These are phyloP conservation scores for Aspergillus olivimuriae DNA, from an alignment of 495 filamentous ascomycete species.

Conservation along the genomic window DNA sequence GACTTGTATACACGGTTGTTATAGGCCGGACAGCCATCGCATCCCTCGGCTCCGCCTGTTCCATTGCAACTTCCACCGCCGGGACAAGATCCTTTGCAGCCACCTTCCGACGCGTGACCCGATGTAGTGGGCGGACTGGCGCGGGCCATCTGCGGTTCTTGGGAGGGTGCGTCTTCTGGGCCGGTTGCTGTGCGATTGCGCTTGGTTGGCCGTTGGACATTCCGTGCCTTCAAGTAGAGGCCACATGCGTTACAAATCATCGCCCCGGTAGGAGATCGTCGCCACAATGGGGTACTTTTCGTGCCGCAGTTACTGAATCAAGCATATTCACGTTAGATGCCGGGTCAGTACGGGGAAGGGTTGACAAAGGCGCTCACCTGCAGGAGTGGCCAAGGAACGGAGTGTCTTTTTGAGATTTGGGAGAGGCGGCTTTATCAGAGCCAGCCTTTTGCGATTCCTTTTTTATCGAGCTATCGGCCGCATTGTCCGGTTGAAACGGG, in stretches of 20 bases:
- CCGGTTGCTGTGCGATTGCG: conserved; percentile 53
- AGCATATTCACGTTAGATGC: conserved; percentile 15
- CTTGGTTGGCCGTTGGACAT: conserved; percentile 81
- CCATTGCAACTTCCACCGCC: conserved; percentile 95
- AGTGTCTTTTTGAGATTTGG: conserved; percentile 32
- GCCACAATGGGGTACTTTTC: conserved; percentile 89
- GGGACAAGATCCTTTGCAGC: conserved; percentile 78
- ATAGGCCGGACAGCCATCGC: conserved; percentile 91
- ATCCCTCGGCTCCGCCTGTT: conserved; percentile 92
- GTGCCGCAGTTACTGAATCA: conserved; percentile 82
- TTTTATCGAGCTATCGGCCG: conserved; percentile 7
- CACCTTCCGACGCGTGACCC: background rate
- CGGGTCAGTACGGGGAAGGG: background rate
- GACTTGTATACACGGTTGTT: conserved; percentile 95
- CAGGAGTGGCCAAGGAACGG: conserved; percentile 47
- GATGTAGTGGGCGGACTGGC: background rate
- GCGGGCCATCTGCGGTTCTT: conserved; percentile 7
- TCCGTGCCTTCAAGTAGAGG: conserved; percentile 88
- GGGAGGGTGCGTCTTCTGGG: conserved; percentile 22
- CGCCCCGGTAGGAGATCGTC: conserved; percentile 82
- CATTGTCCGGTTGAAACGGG: conserved; percentile 10
- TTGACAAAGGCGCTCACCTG: conserved; percentile 35
- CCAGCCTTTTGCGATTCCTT: conserved; percentile 2
- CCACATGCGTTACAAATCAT: conserved; percentile 99
- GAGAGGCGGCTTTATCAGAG: conserved; percentile 26